These are phyloP conservation scores for Zizania latifolia DNA, from an alignment of 176 grass and related monocot species.

Conservation along the genomic window DNA sequence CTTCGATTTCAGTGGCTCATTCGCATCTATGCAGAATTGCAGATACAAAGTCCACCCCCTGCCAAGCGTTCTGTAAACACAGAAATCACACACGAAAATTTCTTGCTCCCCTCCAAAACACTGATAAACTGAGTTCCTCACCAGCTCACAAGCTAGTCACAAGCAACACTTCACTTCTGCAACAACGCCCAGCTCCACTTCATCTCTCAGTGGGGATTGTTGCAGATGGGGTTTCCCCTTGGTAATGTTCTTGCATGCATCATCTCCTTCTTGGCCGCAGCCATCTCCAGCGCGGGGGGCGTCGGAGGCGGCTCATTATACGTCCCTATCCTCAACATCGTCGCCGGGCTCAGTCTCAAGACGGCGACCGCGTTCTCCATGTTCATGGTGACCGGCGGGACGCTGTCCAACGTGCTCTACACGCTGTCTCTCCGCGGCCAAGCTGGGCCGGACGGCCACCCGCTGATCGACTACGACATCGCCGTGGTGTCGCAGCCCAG, in stretches of 20 bases:
- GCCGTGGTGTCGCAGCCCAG: constrained; percentile 33
- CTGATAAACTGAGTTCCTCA: background rate
- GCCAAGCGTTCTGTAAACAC: background rate
- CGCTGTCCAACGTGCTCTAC: constrained; percentile 37
- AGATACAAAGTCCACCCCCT: background rate
- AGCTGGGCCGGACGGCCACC: background rate
- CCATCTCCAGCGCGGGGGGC: constrained; percentile 36
- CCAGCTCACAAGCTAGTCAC: no score
- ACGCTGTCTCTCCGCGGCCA: constrained; percentile 10
- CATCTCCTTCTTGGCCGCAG: constrained; percentile 40
- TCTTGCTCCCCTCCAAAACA: background rate
- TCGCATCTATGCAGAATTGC: background rate
- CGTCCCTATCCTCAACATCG: constrained; percentile 36
- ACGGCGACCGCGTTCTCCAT: constrained; percentile 22
- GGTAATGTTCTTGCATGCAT: background rate
- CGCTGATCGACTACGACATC: constrained; percentile 35
- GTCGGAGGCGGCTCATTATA: constrained; percentile 35
- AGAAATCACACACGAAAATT: background rate
- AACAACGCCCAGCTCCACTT: background rate
- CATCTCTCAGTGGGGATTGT: background rate
- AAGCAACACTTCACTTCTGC: background rate
- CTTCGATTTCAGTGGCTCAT: background rate
- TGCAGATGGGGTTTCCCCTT: background rate
- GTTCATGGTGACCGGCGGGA: constrained; percentile 46
- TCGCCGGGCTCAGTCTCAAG: constrained; percentile 25